Conservation (phyloP, 257 asterid species). For the Solanum acaule region DNA sequence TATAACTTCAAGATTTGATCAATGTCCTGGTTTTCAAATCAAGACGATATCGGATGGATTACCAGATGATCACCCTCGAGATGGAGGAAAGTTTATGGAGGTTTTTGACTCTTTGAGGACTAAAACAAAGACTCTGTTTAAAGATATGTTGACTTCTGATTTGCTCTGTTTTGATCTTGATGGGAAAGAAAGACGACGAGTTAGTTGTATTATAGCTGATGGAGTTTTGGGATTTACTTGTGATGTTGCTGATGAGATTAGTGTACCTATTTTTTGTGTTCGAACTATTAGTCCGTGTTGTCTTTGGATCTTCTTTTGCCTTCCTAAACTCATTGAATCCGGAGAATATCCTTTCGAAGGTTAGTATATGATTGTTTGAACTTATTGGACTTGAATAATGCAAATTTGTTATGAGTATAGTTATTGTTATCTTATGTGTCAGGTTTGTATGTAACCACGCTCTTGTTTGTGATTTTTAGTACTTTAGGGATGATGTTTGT, state of each 20-base stretch:
- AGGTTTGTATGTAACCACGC: neutral
- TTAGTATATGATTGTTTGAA: neutral
- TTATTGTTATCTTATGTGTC: too few relatives aligned
- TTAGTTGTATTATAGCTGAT: constrained; percentile 37
- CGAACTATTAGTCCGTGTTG: constrained; percentile 45
- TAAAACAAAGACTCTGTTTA: constrained; percentile 15
- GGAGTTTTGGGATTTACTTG: constrained; percentile 32
- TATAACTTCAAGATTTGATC: constrained; percentile 22
- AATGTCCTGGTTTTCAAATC: constrained; percentile 27
- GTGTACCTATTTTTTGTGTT: constrained; percentile 43
- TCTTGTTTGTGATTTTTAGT: neutral
- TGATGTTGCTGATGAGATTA: constrained; percentile 52
- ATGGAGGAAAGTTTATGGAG: constrained; percentile 13
- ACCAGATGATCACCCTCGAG: constrained; percentile 36
- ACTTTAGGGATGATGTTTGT: too few relatives aligned
- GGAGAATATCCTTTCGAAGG: constrained; percentile 45
- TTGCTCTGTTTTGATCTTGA: neutral
- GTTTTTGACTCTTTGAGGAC: neutral
- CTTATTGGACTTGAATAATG: neutral
- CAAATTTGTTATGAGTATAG: neutral
- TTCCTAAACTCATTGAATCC: constrained; percentile 38
- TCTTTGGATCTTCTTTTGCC: constrained; percentile 49
- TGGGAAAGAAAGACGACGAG: constrained; percentile 15
- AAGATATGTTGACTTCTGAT: constrained; percentile 26
- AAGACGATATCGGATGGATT: constrained; percentile 43